phyloP scores from a whole-genome alignment of 202 grass and related monocot species.

The Bolboschoenoplectus hybrid region DNA sequence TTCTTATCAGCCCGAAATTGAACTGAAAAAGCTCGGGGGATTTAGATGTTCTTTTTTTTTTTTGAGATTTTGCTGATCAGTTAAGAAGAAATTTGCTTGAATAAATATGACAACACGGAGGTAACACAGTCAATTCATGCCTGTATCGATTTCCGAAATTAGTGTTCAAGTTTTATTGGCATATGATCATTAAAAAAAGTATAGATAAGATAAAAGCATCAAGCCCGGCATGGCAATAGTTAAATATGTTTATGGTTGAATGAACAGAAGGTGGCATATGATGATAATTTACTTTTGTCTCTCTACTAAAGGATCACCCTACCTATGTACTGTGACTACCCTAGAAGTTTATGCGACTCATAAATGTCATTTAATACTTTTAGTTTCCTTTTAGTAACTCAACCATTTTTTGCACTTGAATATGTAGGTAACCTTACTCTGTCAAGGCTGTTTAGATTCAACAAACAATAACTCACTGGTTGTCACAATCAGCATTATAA shows the following conservation, averaged over 20 bases:
- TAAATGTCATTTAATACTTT: slow-evolving; percentile 13
- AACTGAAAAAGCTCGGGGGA: background rate
- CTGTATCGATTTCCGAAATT: background rate
- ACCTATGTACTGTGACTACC: slow-evolving; percentile 24
- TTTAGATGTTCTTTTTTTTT: background rate
- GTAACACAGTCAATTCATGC: background rate
- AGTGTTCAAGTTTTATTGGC: slow-evolving; percentile 21
- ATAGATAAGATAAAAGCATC: too few relatives aligned
- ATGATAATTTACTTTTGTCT: slow-evolving; percentile 9
- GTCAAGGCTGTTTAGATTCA: slow-evolving; percentile 80
- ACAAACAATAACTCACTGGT: slow-evolving; percentile 59
- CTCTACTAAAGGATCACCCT: slow-evolving; percentile 23
- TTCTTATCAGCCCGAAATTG: background rate
- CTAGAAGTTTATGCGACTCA: background rate
- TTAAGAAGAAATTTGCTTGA: slow-evolving; percentile 15
- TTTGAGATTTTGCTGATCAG: slow-evolving; percentile 16
- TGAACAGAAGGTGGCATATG: too few relatives aligned
- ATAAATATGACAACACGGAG: background rate
- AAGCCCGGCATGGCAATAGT: too few relatives aligned
- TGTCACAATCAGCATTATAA: slow-evolving; percentile 89
- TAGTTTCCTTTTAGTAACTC: slow-evolving; percentile 39
- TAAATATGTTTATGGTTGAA: too few relatives aligned
- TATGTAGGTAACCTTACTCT: slow-evolving; percentile 89
- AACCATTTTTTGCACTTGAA: slow-evolving; percentile 29
- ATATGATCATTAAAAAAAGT: background rate